Conservation (phyloP, 2,329 filamentous ascomycete species). For the Fusarium redolens region DNA sequence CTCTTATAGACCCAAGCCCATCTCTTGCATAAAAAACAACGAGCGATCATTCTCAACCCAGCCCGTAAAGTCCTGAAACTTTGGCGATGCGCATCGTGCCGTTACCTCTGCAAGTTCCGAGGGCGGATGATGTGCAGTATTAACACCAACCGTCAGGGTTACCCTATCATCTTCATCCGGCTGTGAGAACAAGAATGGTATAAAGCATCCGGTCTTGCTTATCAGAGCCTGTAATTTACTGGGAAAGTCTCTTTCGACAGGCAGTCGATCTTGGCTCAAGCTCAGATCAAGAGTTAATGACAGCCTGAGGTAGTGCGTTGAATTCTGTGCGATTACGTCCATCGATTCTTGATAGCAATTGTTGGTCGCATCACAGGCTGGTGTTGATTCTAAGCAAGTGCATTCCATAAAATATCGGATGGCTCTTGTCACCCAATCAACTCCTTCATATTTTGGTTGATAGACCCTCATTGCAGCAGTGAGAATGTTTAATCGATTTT, state of each 20-base stretch:
- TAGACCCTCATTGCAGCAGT: not conserved
- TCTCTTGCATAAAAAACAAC: slow-evolving; percentile 11
- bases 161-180: too few relatives aligned
- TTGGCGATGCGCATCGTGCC: not conserved
- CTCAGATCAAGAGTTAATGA: slow-evolving; percentile 10
- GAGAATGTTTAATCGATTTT: not conserved
- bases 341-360: too few relatives aligned
- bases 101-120: too few relatives aligned
- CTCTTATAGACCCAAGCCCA: slow-evolving; percentile 1
- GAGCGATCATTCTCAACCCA: slow-evolving; percentile 21
- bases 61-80: not conserved
- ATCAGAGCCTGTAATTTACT: not conserved
- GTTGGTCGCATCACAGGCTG: too few relatives aligned
- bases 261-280: slow-evolving; percentile 9
- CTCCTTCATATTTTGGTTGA: not conserved
- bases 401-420: slow-evolving; percentile 22
- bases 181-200: slow-evolving; percentile 2
- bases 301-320: not conserved
- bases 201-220: slow-evolving; percentile 5
- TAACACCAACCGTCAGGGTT: too few relatives aligned
- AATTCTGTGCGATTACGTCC: not conserved
- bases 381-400: not conserved
- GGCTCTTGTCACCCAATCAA: slow-evolving; percentile 1
- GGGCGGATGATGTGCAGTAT: too few relatives aligned
- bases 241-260: slow-evolving; percentile 12